phyloP scores from a whole-genome alignment of 2,329 filamentous ascomycete species.

The Stachybotrys elegans region DNA sequence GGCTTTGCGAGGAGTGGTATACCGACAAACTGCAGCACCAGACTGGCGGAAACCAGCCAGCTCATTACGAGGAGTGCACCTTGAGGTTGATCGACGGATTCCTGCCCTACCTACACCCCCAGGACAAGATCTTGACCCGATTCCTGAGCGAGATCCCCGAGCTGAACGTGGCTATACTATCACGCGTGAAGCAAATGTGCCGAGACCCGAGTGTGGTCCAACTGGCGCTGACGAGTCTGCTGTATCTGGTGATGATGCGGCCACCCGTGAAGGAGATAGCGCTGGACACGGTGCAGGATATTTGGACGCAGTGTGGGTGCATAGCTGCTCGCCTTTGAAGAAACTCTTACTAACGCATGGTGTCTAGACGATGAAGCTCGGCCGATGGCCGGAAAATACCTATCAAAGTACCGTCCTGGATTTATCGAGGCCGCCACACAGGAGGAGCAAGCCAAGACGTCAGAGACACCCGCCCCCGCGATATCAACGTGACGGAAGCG shows the following conservation, averaged over 20 bases:
- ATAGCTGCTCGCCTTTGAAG: neutral
- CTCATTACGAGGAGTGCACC: slow-evolving; percentile 75
- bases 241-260: slow-evolving; percentile 64
- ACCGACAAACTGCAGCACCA: slow-evolving; percentile 61
- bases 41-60: slow-evolving; percentile 39
- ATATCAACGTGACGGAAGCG: slow-evolving; percentile 27
- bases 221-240: slow-evolving; percentile 57
- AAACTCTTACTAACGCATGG: slow-evolving; percentile 11
- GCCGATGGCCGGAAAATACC: slow-evolving; percentile 57
- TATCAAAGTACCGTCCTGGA: slow-evolving; percentile 54
- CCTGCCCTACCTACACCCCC: slow-evolving; percentile 82
- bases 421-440: slow-evolving; percentile 34
- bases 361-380: slow-evolving; percentile 55
- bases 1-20: slow-evolving; percentile 98
- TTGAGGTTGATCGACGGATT: slow-evolving; percentile 83
- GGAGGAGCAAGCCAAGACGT: slow-evolving; percentile 15
- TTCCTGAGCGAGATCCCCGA: slow-evolving; percentile 90
- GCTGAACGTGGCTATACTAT: slow-evolving; percentile 65
- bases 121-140: slow-evolving; percentile 84
- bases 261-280: slow-evolving; percentile 60
- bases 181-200: slow-evolving; percentile 64
- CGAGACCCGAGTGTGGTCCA: slow-evolving; percentile 61
- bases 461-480: slow-evolving; percentile 18
- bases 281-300: slow-evolving; percentile 60
- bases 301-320: slow-evolving; percentile 60